A percentile compares a stretch with the other conserved stretches of the same genome.
Conservation (phyloP, 169 alveolate genomes). For the Hepatocystis sp. region DNA sequence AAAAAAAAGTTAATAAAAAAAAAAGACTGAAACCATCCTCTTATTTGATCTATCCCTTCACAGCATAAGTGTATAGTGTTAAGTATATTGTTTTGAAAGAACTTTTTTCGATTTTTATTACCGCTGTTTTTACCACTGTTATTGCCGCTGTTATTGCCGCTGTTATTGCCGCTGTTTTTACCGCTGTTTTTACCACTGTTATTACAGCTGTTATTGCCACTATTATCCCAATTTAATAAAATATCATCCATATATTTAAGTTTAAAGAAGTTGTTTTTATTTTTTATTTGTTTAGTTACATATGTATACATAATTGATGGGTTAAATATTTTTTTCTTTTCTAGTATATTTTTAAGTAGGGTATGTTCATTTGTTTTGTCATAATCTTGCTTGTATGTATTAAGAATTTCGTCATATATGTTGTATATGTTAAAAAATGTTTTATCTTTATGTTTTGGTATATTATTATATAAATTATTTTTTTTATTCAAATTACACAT, state of each 20-base stretch:
- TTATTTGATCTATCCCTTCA: constrained; percentile 90
- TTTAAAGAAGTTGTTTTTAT: background rate
- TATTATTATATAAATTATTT: no score
- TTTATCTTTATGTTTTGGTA: background rate
- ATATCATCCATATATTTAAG: constrained; percentile 5
- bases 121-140: no score
- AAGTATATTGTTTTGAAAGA: constrained; percentile 3
- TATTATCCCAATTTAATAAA: background rate
- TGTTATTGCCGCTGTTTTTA: no score
- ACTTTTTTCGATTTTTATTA: background rate
- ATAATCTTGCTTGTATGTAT: background rate
- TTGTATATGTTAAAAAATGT: constrained; percentile 29
- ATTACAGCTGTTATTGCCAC: no score
- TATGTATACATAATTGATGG: constrained; percentile 28
- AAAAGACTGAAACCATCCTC: constrained; percentile 92
- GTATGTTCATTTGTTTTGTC: background rate
- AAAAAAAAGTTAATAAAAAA: constrained; percentile 77
- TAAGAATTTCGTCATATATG: constrained; percentile 16
- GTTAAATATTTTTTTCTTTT: constrained; percentile 51
- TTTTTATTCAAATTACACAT: no score
- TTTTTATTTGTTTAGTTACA: constrained; percentile 21
- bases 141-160: no score
- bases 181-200: no score
- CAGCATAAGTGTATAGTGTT: constrained; percentile 48
- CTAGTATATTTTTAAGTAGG: constrained; percentile 32